Evolutionary conservation across 2,329 filamentous ascomycete species (phyloP).

Genomic region (Chaetoscypha palmicola): DNA sequence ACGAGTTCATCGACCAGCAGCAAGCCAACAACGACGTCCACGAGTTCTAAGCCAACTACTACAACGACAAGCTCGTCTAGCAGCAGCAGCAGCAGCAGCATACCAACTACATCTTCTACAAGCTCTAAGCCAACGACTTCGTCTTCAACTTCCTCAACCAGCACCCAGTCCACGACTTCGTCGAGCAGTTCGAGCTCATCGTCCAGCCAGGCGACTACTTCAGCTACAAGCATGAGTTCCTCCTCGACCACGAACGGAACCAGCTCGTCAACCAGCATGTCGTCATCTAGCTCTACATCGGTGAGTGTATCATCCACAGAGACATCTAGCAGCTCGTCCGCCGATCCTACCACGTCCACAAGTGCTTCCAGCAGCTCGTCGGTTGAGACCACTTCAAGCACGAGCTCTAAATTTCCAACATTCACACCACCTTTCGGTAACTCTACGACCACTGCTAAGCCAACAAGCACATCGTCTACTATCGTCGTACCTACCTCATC

Average conservation of each 20-base stretch:
- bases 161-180: not conserved
- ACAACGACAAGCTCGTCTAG: slow-evolving; percentile 1
- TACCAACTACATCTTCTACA: not conserved
- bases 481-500: no score
- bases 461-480: not conserved
- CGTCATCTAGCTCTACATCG: not conserved
- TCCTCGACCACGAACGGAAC: not conserved
- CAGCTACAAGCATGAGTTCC: not conserved
- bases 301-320: not conserved
- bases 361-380: not conserved
- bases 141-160: not conserved
- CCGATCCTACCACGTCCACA: not conserved
- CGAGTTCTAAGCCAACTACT: slow-evolving; percentile 1
- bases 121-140: not conserved
- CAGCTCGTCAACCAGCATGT: not conserved
- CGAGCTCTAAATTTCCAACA: slow-evolving; percentile 3
- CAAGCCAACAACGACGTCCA: not conserved
- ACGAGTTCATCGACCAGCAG: slow-evolving; percentile 1
- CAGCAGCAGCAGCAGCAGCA: not conserved
- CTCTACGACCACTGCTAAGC: not conserved
- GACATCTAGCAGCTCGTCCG: not conserved
- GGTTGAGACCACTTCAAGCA: not conserved
- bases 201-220: not conserved
- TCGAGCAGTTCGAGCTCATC: not conserved
- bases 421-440: slow-evolving; percentile 4